phyloP scores from a whole-genome alignment of 2,329 filamentous ascomycete genomes.

The Chrysoporthe puriensis region DNA sequence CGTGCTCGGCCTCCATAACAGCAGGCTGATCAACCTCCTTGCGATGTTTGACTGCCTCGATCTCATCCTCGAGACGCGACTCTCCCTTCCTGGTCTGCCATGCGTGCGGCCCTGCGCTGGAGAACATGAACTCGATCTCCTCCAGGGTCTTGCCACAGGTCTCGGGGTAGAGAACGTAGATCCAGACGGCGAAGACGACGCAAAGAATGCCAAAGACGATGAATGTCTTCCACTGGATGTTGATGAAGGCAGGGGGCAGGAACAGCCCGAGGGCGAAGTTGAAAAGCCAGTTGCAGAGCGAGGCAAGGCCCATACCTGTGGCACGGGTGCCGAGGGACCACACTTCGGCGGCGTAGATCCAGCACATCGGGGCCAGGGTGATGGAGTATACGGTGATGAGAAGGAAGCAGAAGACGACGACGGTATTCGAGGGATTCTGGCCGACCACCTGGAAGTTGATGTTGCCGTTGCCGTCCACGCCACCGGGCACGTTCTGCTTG shows the following conservation, averaged over 20 bases:
- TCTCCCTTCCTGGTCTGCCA: slow-evolving; percentile 45
- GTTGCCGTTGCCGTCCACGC: slow-evolving; percentile 16
- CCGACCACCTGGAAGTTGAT: slow-evolving; percentile 5
- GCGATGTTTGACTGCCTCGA: slow-evolving; percentile 28
- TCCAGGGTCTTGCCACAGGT: slow-evolving; percentile 42
- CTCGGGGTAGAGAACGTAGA: slow-evolving; percentile 44
- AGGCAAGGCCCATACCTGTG: slow-evolving; percentile 43
- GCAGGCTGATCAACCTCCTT: too few relatives aligned
- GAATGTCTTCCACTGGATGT: slow-evolving; percentile 58
- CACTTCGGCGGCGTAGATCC: slow-evolving; percentile 69
- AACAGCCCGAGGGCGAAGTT: slow-evolving; percentile 61
- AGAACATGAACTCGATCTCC: slow-evolving; percentile 44
- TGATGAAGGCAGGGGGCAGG: slow-evolving; percentile 56
- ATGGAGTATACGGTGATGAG: slow-evolving; percentile 66
- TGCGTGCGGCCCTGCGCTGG: slow-evolving; percentile 37
- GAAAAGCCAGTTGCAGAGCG: slow-evolving; percentile 47
- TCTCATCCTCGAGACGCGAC: slow-evolving; percentile 35
- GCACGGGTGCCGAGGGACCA: slow-evolving; percentile 65
- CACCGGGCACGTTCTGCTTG: slow-evolving; percentile 1
- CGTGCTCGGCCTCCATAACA: too few relatives aligned
- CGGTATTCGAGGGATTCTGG: slow-evolving; percentile 2
- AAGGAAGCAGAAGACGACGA: slow-evolving; percentile 64
- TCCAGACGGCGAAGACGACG: slow-evolving; percentile 38
- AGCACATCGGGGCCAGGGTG: slow-evolving; percentile 66
- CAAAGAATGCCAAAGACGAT: slow-evolving; percentile 45